phyloP scores from a whole-genome alignment of 306 rosid species.

The Rosa rugosa region DNA sequence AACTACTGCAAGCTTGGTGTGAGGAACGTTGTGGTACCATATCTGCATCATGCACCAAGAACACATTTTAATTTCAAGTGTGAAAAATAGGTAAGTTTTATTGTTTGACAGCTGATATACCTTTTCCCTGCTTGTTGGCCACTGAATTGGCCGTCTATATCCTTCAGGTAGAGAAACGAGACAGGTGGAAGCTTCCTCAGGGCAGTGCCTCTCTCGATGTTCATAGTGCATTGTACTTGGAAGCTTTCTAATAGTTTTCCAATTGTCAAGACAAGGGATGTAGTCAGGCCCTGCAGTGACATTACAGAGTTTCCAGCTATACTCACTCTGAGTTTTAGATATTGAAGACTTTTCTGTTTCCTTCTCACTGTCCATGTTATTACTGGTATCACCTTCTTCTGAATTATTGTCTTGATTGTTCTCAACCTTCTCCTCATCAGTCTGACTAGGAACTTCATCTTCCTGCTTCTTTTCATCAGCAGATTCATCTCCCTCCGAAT shows the following conservation, averaged over 20 bases:
- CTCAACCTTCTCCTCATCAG: constrained; percentile 44
- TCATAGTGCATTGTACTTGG: constrained; percentile 57
- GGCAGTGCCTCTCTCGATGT: constrained; percentile 91
- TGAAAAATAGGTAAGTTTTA: constrained; percentile 5
- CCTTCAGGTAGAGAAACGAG: constrained; percentile 80
- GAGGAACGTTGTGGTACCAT: constrained; percentile 79
- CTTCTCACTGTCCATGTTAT: constrained; percentile 39
- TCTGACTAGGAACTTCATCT: constrained; percentile 34
- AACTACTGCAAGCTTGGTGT: constrained; percentile 65
- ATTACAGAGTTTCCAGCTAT: constrained; percentile 69
- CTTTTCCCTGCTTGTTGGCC: constrained; percentile 90
- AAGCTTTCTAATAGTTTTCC: constrained; percentile 58
- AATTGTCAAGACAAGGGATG: constrained; percentile 87
- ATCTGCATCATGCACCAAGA: constrained; percentile 55
- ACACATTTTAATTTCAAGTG: constrained; percentile 26
- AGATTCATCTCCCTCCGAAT: constrained; percentile 34
- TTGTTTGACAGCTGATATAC: constrained; percentile 29
- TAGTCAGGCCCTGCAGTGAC: constrained; percentile 76
- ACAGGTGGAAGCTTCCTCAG: constrained; percentile 62
- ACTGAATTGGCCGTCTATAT: constrained; percentile 57
- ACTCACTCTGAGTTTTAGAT: constrained; percentile 29
- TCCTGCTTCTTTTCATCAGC: constrained; percentile 29
- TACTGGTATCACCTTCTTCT: constrained; percentile 35
- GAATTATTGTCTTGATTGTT: constrained; percentile 22
- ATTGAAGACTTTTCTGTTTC: constrained; percentile 33